Conservation (phyloP, 805 yeast species). For the Kregervanrija delftensis region DNA sequence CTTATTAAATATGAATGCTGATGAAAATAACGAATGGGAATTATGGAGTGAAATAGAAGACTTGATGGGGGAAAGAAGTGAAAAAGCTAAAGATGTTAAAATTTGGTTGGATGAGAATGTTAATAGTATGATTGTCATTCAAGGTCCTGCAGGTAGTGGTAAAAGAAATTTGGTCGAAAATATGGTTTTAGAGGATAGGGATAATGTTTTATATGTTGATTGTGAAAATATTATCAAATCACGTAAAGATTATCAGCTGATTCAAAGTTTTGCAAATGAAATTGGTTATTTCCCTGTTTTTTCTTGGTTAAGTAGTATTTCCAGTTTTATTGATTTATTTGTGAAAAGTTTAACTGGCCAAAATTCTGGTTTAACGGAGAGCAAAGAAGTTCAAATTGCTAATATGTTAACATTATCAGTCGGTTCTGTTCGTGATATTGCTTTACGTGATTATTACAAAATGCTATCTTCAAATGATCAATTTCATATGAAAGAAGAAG, state of each 20-base stretch:
- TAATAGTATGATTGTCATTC: slow-evolving; percentile 82
- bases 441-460: slow-evolving; percentile 37
- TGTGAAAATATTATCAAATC: slow-evolving; percentile 72
- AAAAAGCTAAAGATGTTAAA: slow-evolving; percentile 58
- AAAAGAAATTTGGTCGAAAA: slow-evolving; percentile 72
- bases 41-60: slow-evolving; percentile 19
- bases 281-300: slow-evolving; percentile 91
- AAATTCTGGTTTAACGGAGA: slow-evolving; percentile 81
- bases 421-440: slow-evolving; percentile 65
- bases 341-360: slow-evolving; percentile 92
- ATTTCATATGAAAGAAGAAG: slow-evolving; percentile 55
- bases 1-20: slow-evolving; percentile 14
- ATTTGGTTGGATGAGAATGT: slow-evolving; percentile 83
- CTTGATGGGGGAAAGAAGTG: slow-evolving; percentile 64
- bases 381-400: slow-evolving; percentile 74
- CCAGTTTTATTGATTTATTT: slow-evolving; percentile 74
- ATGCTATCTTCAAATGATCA: slow-evolving; percentile 19
- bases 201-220: slow-evolving; percentile 62
- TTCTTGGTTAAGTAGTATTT: slow-evolving; percentile 81
- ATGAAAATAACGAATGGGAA: slow-evolving; percentile 11
- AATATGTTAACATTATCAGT: slow-evolving; percentile 69
- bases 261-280: slow-evolving; percentile 63
- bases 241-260: slow-evolving; percentile 62
- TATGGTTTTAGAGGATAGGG: slow-evolving; percentile 53
- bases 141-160: slow-evolving; percentile 96